phyloP scores from a whole-genome alignment of 2,329 filamentous ascomycete species.

The Alternaria ventricosa region DNA sequence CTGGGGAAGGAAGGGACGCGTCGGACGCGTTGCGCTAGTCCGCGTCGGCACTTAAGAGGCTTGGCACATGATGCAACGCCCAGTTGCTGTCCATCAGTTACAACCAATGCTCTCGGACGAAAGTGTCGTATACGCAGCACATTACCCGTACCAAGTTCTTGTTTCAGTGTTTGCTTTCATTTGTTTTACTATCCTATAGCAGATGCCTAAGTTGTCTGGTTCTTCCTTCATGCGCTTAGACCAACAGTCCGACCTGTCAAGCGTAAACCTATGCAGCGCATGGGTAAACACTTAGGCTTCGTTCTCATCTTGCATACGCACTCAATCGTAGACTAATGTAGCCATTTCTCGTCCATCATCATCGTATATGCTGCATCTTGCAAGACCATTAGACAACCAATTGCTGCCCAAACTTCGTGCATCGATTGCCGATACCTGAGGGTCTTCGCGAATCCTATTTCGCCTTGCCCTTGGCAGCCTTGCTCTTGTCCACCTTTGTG shows the following conservation, averaged over 20 bases:
- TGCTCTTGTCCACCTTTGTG: conserved; percentile 53
- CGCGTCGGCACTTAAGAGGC: background rate
- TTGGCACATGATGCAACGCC: conserved; percentile 3
- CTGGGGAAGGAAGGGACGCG: conserved; percentile 7
- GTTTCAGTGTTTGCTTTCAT: background rate
- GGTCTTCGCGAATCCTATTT: conserved; percentile 22
- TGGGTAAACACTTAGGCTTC: background rate
- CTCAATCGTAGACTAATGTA: background rate
- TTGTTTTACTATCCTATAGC: background rate
- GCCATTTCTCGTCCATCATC: background rate
- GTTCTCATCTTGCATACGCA: background rate
- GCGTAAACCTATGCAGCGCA: background rate
- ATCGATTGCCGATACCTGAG: conserved; percentile 22
- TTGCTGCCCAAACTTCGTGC: background rate
- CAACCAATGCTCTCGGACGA: background rate
- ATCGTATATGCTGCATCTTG: conserved; percentile 3
- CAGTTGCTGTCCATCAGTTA: background rate
- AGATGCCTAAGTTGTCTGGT: background rate
- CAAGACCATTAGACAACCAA: background rate
- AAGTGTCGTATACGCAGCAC: background rate
- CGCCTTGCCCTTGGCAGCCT: conserved; percentile 46
- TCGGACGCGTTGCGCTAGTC: conserved; percentile 14
- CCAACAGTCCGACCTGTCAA: background rate
- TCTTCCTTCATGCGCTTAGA: background rate
- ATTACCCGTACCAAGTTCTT: background rate